Percentiles rank a stretch among this genome's conserved stretches.
These are phyloP conservation scores for Ramaria sp. DNA, from an alignment of 768 basidiomycete species.

Conservation along the genomic window DNA sequence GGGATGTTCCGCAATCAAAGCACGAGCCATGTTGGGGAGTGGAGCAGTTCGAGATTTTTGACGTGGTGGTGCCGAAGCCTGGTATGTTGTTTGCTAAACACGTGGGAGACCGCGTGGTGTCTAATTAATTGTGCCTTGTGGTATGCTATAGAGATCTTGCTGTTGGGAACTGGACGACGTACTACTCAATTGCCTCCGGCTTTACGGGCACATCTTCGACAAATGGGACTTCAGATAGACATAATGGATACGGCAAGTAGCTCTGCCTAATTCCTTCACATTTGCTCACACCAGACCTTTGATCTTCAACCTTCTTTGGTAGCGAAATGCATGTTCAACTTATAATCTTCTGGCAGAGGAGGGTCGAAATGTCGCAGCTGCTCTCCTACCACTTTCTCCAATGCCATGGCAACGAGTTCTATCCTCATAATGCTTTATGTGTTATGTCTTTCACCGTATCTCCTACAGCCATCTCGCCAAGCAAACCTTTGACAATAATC, in stretches of 20 bases:
- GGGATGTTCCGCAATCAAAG: slow-evolving; percentile 58
- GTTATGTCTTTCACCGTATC: not conserved
- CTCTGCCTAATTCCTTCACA: not conserved
- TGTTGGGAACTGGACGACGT: slow-evolving; percentile 77
- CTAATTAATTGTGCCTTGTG: not conserved
- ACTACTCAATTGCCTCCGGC: slow-evolving; percentile 59
- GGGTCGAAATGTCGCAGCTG: slow-evolving; percentile 85
- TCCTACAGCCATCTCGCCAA: too few relatives aligned
- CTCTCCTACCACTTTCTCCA: slow-evolving; percentile 60
- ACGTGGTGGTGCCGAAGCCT: slow-evolving; percentile 73
- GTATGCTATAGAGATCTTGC: slow-evolving; percentile 58
- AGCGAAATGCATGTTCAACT: slow-evolving; percentile 92
- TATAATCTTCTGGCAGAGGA: slow-evolving; percentile 93
- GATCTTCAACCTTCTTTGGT: not conserved
- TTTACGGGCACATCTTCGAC: slow-evolving; percentile 56
- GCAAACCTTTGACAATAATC: not conserved
- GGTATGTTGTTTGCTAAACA: slow-evolving; percentile 37
- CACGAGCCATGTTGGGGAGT: slow-evolving; percentile 50
- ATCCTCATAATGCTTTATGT: not conserved
- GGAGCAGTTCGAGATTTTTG: slow-evolving; percentile 72
- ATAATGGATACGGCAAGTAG: slow-evolving; percentile 73
- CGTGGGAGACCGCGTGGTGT: not conserved
- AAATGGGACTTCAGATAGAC: slow-evolving; percentile 79
- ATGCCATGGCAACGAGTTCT: slow-evolving; percentile 34
- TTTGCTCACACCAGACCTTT: too few relatives aligned